These are phyloP conservation scores for Epichloe typhina DNA, from an alignment of 2,329 filamentous ascomycete genomes.

Conservation along the genomic window DNA sequence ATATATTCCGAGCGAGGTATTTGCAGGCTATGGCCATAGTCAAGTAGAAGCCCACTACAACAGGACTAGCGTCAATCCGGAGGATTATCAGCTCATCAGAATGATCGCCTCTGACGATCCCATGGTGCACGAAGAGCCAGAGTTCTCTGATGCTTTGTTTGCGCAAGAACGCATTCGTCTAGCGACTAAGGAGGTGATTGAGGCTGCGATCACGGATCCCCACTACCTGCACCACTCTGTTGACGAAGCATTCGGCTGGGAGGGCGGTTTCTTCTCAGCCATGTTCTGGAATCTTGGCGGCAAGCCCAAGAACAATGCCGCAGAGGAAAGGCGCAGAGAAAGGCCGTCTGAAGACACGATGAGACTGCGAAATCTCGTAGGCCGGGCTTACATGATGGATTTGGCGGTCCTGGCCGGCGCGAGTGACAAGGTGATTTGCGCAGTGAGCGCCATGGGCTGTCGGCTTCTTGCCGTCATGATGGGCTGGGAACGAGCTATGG, in stretches of 20 bases:
- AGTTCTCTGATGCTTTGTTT: conserved; percentile 43
- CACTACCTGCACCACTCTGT: conserved; percentile 50
- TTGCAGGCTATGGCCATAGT: conserved; percentile 44
- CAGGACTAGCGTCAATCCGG: conserved; percentile 23
- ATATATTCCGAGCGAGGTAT: conserved; percentile 64
- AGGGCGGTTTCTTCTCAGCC: conserved; percentile 71
- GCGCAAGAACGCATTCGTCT: conserved; percentile 69
- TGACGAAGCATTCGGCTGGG: conserved; percentile 72
- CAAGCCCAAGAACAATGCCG: conserved; percentile 27
- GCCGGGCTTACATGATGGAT: conserved; percentile 71
- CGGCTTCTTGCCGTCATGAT: conserved; percentile 72
- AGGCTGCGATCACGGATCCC: conserved; percentile 28
- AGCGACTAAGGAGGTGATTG: conserved; percentile 45
- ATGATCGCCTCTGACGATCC: conserved; percentile 74
- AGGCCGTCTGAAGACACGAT: conserved; percentile 40
- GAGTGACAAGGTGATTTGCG: conserved; percentile 62
- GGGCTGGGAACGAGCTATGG: conserved; percentile 62
- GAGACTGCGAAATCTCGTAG: conserved; percentile 58
- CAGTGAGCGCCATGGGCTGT: conserved; percentile 60
- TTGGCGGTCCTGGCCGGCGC: conserved; percentile 57
- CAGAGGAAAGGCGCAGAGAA: conserved; percentile 14
- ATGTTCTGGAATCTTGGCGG: conserved; percentile 69
- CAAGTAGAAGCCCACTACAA: conserved; percentile 39
- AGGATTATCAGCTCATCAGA: conserved; percentile 31
- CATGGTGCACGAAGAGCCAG: conserved; percentile 52